Base-by-base conservation (phyloP, 139 green algal genomes). In the Nannochloris sp. region DNA sequence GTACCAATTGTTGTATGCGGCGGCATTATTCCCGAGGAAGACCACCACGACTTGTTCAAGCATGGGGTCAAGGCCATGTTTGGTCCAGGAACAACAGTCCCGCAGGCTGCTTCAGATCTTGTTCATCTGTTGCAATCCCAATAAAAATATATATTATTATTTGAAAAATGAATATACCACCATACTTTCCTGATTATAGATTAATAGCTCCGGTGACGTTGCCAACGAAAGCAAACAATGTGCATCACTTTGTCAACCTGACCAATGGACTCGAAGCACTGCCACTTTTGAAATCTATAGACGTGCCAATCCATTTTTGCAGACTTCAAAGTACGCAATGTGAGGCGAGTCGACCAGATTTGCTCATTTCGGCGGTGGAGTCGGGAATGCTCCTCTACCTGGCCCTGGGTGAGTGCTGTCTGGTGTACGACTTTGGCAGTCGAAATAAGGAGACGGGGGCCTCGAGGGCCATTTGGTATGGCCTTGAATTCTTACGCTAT, bases 391-490 rank as follows among this genome's bases (percentile, higher is more conserved):
- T 90, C 23, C 46, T 88, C 59, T 44, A 60, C 9, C 59, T 86
- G 48, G 84, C 83, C 1, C 63, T 87, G 34, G 84, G 84, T 3
- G 69, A 85, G 43, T 78, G 79, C 64, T 84, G 79, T 62, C 48
- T 86, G 1, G 60, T 87, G 4, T 82, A 70, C 62, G 83, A 89
- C 53, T 79, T 64, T 60, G 83, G 78, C 19, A 67, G 40, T 11
- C 61, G 82, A 10, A 81, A 81, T 67, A 71, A 70, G n/a, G 71
- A 78, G 23, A 66, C 64, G 4, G 83, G 80, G 15, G 66, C 72
- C 2, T 78, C 85, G 0, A 69, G 84, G 4, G 82, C 84, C 1
- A 61, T 89, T 4, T 90, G 85, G 83, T 88, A 85, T 59, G 83
- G 84, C 1, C 63, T 88, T 18, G 80, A 88, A 37, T 87, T 85